Percentiles rank a stretch among this genome's conserved stretches.
Conservation (phyloP, 176 grass and related monocot genomes). For the Neostapfia colusana region DNA sequence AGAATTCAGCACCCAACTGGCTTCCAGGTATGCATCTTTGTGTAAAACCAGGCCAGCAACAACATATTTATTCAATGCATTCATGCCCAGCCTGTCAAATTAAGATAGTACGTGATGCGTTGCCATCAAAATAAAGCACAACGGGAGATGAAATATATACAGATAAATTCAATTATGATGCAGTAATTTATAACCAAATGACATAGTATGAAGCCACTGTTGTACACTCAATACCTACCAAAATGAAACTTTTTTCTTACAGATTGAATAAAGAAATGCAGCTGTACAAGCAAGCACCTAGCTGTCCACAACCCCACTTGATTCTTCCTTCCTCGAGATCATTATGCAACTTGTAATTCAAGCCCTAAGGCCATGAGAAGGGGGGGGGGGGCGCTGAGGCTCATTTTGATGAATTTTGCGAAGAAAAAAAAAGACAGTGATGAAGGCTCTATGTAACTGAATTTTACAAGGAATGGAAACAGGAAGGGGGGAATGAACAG, state of each 20-base stretch:
- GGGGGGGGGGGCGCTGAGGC: slow-evolving; percentile 3
- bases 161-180: slow-evolving; percentile 48
- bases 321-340: slow-evolving; percentile 45
- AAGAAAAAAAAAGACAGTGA: slow-evolving; percentile 51
- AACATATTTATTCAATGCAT: slow-evolving; percentile 19
- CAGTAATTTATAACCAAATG: slow-evolving; percentile 49
- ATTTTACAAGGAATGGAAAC: slow-evolving; percentile 47
- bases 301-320: slow-evolving; percentile 43
- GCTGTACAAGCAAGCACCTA: slow-evolving; percentile 90
- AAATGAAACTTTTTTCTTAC: slow-evolving; percentile 87
- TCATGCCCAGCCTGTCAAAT: slow-evolving; percentile 32
- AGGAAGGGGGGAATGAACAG: slow-evolving; percentile 38
- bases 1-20: slow-evolving; percentile 15
- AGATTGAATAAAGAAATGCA: slow-evolving; percentile 97
- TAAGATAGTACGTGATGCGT: slow-evolving; percentile 37
- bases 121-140: slow-evolving; percentile 31
- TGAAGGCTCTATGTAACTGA: slow-evolving; percentile 37
- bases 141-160: slow-evolving; percentile 37
- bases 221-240: slow-evolving; percentile 57
- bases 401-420: slow-evolving; percentile 49
- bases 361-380: slow-evolving; percentile 15
- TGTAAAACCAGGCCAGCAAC: background rate
- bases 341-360: slow-evolving; percentile 48
- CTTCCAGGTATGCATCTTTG: slow-evolving; percentile 6
- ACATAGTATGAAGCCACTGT: slow-evolving; percentile 45